phyloP scores from a whole-genome alignment of 148 eudicot species.

The Rheum nobile region DNA sequence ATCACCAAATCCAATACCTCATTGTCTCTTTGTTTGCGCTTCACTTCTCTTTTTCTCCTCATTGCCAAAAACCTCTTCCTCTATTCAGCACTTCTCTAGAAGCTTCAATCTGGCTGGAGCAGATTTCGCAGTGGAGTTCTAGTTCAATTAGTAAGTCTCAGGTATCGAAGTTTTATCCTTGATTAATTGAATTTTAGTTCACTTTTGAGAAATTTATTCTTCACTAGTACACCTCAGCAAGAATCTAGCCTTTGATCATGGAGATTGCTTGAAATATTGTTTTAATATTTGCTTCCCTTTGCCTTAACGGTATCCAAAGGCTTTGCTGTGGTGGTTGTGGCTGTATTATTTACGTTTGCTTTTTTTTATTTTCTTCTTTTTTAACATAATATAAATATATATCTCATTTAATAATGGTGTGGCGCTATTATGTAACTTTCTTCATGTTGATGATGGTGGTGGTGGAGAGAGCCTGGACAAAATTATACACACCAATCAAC shows the following conservation, averaged over 20 bases:
- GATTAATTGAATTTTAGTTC: background rate
- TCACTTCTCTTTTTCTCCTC: background rate
- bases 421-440: background rate
- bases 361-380: background rate
- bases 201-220: background rate
- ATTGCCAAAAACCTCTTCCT: background rate
- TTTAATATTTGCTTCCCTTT: background rate
- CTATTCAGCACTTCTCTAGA: background rate
- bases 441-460: slow-evolving; percentile 5
- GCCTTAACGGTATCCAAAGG: background rate
- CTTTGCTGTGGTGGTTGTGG: slow-evolving; percentile 4
- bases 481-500: background rate
- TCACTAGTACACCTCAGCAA: slow-evolving; percentile 2
- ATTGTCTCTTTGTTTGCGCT: background rate
- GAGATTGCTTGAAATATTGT: background rate
- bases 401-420: background rate
- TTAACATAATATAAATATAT: background rate
- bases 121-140: background rate
- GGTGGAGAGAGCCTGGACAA: slow-evolving; percentile 1
- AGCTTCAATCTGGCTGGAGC: background rate
- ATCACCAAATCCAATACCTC: background rate
- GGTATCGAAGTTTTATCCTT: background rate
- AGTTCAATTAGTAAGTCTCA: background rate
- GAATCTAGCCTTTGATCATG: slow-evolving; percentile 3
- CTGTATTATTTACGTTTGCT: background rate